phyloP scores from a whole-genome alignment of 73 alveolate species.

The Paramecium primaurelia region DNA sequence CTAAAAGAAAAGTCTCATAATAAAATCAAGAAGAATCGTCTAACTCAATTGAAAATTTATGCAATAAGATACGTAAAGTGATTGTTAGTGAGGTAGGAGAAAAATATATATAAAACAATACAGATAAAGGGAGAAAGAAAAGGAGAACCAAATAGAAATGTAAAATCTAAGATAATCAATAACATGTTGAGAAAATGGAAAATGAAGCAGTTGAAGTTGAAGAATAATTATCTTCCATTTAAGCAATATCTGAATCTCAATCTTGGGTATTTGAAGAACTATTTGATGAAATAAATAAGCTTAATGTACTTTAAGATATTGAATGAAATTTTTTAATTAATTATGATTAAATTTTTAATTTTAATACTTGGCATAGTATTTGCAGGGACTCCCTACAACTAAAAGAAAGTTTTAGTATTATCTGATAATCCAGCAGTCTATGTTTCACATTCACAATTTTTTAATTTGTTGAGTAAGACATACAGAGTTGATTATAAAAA shows the following conservation, averaged over 20 bases:
- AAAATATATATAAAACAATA: not conserved
- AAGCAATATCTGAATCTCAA: not conserved
- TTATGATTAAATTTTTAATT: not conserved
- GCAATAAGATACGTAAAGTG: not conserved
- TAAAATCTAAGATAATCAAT: not conserved
- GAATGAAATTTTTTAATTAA: not conserved
- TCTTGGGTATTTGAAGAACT: slow-evolving; percentile 17
- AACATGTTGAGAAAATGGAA: not conserved
- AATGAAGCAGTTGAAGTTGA: not conserved
- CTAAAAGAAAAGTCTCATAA: not conserved
- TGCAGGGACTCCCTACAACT: not conserved
- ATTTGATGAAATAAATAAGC: not conserved
- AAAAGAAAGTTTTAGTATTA: not conserved
- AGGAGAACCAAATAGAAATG: not conserved
- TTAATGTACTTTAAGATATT: not conserved
- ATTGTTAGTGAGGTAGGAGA: not conserved
- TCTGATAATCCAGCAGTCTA: slow-evolving; percentile 21
- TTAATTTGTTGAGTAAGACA: not conserved
- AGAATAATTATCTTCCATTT: not conserved
- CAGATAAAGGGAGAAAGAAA: not conserved
- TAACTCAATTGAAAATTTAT: not conserved
- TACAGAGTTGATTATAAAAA: slow-evolving; percentile 35
- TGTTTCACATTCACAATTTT: slow-evolving; percentile 9
- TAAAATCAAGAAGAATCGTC: not conserved
- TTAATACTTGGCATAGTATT: not conserved